phyloP scores from a whole-genome alignment of 345 rosid genomes.

The Murraya paniculata region DNA sequence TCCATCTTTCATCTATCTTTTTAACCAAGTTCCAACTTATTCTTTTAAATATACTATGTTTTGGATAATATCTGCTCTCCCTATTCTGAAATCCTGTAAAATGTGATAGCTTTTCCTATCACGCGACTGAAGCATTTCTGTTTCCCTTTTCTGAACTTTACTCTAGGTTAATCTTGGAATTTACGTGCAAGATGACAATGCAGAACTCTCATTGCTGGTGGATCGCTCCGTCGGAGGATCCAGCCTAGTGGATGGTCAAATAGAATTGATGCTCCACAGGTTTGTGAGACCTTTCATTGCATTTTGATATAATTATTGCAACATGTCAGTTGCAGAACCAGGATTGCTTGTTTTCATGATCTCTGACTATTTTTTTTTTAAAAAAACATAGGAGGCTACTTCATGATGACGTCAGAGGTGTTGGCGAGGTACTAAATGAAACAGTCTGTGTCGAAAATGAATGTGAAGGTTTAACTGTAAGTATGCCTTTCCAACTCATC shows the following conservation, averaged over 20 bases:
- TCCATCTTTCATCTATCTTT: neutral
- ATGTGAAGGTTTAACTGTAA: constrained; percentile 92
- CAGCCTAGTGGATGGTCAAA: constrained; percentile 78
- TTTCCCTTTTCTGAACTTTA: constrained; percentile 10
- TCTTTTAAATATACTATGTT: neutral
- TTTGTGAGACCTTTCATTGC: constrained; percentile 20
- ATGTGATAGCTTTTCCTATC: neutral
- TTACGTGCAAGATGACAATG: constrained; percentile 61
- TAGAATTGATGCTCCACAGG: constrained; percentile 98
- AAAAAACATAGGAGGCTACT: constrained; percentile 56
- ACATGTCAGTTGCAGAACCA: constrained; percentile 3
- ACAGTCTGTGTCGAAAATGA: constrained; percentile 64
- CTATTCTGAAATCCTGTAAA: neutral
- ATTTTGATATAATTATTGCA: neutral
- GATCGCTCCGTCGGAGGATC: constrained; percentile 91
- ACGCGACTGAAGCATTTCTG: constrained; percentile 3
- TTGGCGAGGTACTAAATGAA: constrained; percentile 87
- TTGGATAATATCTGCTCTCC: neutral
- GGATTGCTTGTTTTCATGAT: constrained; percentile 1
- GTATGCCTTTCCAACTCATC: constrained; percentile 23
- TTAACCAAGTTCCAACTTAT: neutral
- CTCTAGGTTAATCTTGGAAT: constrained; percentile 81
- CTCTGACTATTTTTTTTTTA: neutral
- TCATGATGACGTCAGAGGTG: constrained; percentile 87
- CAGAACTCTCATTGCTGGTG: constrained; percentile 80